A percentile compares a stretch with the other conserved stretches of the same genome.
These are phyloP conservation scores for Arthrobotrys pseudoclavata DNA, from an alignment of 2,329 filamentous ascomycete species.

Conservation along the genomic window DNA sequence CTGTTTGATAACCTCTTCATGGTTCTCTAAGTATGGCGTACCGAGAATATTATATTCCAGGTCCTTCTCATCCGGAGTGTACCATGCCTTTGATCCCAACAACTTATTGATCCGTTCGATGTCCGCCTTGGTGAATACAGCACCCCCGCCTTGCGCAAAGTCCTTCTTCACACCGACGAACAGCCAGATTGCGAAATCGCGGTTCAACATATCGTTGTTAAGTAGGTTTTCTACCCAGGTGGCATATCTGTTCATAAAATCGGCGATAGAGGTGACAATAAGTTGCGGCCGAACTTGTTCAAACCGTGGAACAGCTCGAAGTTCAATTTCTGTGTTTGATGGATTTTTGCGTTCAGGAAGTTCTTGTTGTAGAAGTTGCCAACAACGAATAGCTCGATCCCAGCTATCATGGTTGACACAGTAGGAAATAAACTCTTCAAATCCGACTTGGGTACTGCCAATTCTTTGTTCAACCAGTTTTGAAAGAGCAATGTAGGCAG, in stretches of 20 bases:
- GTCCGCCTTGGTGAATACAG: constrained; percentile 1
- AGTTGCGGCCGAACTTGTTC: constrained; percentile 21
- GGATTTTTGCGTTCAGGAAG: neutral
- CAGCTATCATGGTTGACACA: constrained; percentile 59
- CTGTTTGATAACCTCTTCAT: constrained; percentile 53
- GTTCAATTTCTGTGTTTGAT: neutral
- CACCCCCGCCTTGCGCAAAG: neutral
- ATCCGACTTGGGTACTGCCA: constrained; percentile 52
- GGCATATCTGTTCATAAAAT: constrained; percentile 32
- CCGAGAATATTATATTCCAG: constrained; percentile 39
- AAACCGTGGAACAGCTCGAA: constrained; percentile 18
- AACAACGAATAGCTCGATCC: constrained; percentile 61
- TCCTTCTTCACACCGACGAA: constrained; percentile 27
- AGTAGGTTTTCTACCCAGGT: constrained; percentile 36
- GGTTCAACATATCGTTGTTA: constrained; percentile 10
- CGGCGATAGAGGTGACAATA: constrained; percentile 7
- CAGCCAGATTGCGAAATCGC: constrained; percentile 47
- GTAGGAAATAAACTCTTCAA: constrained; percentile 61
- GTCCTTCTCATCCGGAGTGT: constrained; percentile 24
- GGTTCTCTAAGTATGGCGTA: constrained; percentile 29
- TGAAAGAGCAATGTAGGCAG: constrained; percentile 20
- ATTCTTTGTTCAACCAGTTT: constrained; percentile 15
- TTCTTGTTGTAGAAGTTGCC: constrained; percentile 60
- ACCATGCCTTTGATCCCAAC: constrained; percentile 24
- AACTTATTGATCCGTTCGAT: constrained; percentile 8